These are phyloP conservation scores for Ganoderma boninense DNA, from an alignment of 1,284 basidiomycete species.

Conservation along the genomic window DNA sequence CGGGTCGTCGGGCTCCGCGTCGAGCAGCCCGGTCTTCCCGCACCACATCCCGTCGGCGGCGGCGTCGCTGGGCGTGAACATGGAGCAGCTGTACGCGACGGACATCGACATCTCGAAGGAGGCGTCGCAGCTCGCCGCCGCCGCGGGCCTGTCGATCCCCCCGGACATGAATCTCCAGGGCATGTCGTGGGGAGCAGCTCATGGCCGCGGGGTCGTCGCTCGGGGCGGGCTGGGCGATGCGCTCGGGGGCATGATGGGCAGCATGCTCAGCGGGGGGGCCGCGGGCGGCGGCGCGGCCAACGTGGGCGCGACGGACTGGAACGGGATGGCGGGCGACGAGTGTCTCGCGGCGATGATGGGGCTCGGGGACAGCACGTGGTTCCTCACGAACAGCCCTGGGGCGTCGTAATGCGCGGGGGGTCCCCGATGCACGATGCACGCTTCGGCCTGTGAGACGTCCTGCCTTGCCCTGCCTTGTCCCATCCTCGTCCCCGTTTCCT, in stretches of 20 bases:
- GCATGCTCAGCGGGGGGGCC: not conserved
- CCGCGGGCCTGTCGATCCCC: slow-evolving; percentile 20
- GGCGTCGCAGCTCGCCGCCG: slow-evolving; percentile 24
- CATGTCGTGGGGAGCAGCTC: slow-evolving; percentile 26
- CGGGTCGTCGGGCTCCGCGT: slow-evolving; percentile 16
- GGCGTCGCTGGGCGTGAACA: not conserved
- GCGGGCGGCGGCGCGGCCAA: not conserved
- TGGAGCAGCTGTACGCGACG: slow-evolving; percentile 25
- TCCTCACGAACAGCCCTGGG: slow-evolving; percentile 15
- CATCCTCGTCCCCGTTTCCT: not conserved
- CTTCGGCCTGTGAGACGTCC: not conserved
- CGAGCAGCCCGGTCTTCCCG: slow-evolving; percentile 12
- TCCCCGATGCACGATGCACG: not conserved
- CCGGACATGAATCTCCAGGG: slow-evolving; percentile 1
- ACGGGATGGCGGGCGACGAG: slow-evolving; percentile 28
- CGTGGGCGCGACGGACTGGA: slow-evolving; percentile 14
- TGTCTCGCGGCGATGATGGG: slow-evolving; percentile 33
- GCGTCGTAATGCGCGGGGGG: not conserved
- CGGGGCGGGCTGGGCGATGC: slow-evolving; percentile 18
- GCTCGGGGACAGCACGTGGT: slow-evolving; percentile 30
- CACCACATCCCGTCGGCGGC: not conserved
- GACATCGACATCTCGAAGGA: slow-evolving; percentile 30
- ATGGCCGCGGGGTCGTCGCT: slow-evolving; percentile 12
- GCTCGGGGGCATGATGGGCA: slow-evolving; percentile 13
- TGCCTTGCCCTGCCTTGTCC: not conserved